Evolutionary conservation across 306 rosid genomes (phyloP).

Genomic region (Begonia masoniana): DNA sequence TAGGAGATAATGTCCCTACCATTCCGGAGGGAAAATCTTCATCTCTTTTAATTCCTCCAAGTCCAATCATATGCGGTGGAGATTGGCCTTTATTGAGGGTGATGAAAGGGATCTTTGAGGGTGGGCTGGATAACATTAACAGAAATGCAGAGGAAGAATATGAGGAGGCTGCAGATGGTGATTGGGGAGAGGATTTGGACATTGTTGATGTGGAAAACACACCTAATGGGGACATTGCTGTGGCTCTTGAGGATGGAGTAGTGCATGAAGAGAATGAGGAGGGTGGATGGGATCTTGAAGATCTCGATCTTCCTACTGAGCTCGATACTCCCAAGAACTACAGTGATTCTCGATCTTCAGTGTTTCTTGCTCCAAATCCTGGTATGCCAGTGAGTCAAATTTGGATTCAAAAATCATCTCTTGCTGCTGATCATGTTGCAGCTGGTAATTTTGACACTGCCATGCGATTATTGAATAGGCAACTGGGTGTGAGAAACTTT

Average conservation of each 20-base stretch:
- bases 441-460: conserved; percentile 81
- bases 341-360: conserved; percentile 31
- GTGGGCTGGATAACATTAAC: conserved; percentile 42
- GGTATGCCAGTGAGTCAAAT: conserved; percentile 78
- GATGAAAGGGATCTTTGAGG: conserved; percentile 64
- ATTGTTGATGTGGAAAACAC: conserved; percentile 44
- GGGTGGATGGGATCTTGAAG: conserved; percentile 80
- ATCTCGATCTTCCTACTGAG: conserved; percentile 69
- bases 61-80: conserved; percentile 50
- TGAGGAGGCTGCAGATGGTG: conserved; percentile 50
- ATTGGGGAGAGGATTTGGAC: conserved; percentile 66
- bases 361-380: conserved; percentile 62
- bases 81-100: conserved; percentile 89
- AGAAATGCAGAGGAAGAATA: conserved; percentile 38
- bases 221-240: conserved; percentile 54
- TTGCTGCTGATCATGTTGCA: conserved; percentile 93
- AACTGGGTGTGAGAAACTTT: conserved; percentile 64
- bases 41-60: conserved; percentile 58
- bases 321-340: conserved; percentile 51
- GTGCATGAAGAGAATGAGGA: conserved; percentile 47
- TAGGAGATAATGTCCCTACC: conserved; percentile 66
- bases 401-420: conserved; percentile 73
- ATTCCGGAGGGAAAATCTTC: conserved; percentile 47
- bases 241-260: conserved; percentile 40
- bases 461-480: conserved; percentile 65